Evolutionary conservation across 352 stramenopile species (phyloP), one percentile per base, ranked within the genome.

Genomic region (Lagenidium sp.): DNA sequence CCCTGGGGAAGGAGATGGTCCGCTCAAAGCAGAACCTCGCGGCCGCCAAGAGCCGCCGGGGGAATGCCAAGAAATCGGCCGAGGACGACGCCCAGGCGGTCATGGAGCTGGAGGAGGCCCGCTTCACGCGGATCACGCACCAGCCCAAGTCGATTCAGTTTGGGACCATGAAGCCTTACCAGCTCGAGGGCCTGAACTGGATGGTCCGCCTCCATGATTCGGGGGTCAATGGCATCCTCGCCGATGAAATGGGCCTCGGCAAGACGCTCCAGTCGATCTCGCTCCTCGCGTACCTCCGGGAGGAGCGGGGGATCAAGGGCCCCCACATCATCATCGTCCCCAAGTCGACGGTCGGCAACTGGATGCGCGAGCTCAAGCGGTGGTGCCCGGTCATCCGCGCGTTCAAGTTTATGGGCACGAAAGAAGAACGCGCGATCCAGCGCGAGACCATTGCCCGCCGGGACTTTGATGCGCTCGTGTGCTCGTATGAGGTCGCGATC

Each of bases 261-360:
- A 96, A 96, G 58, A 99, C 97, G 4, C 73, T 99, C 19, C 96
- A 99, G 73, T 98, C 82, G 26, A 99, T 99, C 53, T 98, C 88
- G 16, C 63, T 99, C 31, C 77, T 99, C 22, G 95, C 94, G 26
- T 97, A 98, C 57, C 72, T 99, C 29, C 80, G 90, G n/a, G 95
- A 97, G 46, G 95, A 84, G 25, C 63, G 84, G 21, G 79, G 70
- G 24, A 96, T 98, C 4, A 84, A 95, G 52, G 96, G 96, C 4
- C 96, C 96, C 4, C 97, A 98, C 62, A 85, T 99, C n/a, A 94
- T 99, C 43, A 96, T 98, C 29, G 96, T 98, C 6, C 97, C 97
- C 2, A 95, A 99, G 41, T 98, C 96, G 4, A 99, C 97, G 19
- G 82, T 99, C 8, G 93, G 94, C 30, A 99, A 99, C 64, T 99